These are phyloP conservation scores for Cordyceps cicadae DNA, from an alignment of 2,329 filamentous ascomycete genomes.

Conservation along the genomic window DNA sequence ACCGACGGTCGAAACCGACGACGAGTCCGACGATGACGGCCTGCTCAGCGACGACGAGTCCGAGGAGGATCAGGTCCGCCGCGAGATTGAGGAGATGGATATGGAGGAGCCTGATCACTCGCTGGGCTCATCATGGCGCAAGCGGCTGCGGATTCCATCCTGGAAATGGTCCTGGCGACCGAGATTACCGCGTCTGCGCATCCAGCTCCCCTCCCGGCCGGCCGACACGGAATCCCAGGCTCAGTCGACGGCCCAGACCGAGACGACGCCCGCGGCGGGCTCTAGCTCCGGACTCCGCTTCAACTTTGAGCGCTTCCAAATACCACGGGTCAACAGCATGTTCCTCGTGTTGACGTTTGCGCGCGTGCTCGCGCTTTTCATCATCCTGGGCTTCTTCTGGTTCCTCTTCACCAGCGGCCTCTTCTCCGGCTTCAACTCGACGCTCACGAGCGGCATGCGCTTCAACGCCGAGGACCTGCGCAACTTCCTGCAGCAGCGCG, in stretches of 20 bases:
- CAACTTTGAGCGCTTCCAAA: slow-evolving; percentile 11
- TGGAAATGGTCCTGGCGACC: slow-evolving; percentile 50
- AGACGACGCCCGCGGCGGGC: neutral
- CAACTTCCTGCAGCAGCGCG: slow-evolving; percentile 61
- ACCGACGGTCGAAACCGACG: slow-evolving; percentile 73
- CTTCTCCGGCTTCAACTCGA: slow-evolving; percentile 57
- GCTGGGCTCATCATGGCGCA: slow-evolving; percentile 42
- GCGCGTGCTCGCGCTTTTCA: slow-evolving; percentile 63
- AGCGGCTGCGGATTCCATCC: slow-evolving; percentile 46
- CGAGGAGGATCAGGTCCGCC: slow-evolving; percentile 60
- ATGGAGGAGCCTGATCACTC: slow-evolving; percentile 57
- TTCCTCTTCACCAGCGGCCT: slow-evolving; percentile 79
- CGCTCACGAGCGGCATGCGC: slow-evolving; percentile 55
- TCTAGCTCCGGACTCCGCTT: neutral
- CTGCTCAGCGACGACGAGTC: slow-evolving; percentile 41
- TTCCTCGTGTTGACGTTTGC: slow-evolving; percentile 55
- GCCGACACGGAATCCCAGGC: slow-evolving; percentile 11
- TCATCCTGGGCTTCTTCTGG: slow-evolving; percentile 73
- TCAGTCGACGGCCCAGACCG: neutral
- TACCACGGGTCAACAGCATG: slow-evolving; percentile 34
- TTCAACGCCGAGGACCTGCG: slow-evolving; percentile 81
- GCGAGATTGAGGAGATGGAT: slow-evolving; percentile 85
- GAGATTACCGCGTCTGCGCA: slow-evolving; percentile 43
- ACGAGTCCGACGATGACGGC: slow-evolving; percentile 43
- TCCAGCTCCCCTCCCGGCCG: slow-evolving; percentile 36